phyloP scores from a whole-genome alignment of 2,329 filamentous ascomycete genomes.

The Blastomyces percursus region DNA sequence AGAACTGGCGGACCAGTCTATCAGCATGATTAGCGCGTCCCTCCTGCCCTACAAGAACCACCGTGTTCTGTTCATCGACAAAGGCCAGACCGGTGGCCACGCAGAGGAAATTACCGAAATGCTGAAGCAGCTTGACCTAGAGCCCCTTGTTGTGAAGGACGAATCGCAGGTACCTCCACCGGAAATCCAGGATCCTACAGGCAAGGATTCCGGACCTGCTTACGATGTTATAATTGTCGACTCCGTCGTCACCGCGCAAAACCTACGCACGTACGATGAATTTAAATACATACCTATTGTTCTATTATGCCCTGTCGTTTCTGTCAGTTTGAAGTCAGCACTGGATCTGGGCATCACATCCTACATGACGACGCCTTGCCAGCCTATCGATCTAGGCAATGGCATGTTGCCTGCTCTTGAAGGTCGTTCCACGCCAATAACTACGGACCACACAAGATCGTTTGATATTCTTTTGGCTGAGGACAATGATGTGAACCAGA shows the following conservation, averaged over 20 bases:
- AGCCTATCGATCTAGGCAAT: constrained; percentile 87
- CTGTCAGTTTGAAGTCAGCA: constrained; percentile 85
- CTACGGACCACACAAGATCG: constrained; percentile 87
- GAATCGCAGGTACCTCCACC: constrained; percentile 53
- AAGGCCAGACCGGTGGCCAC: constrained; percentile 57
- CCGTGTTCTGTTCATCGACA: constrained; percentile 88
- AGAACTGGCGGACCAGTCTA: constrained; percentile 67
- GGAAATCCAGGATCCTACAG: constrained; percentile 41
- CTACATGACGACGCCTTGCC: constrained; percentile 95
- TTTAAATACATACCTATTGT: constrained; percentile 98
- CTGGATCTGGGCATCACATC: constrained; percentile 95
- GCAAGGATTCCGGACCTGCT: constrained; percentile 43
- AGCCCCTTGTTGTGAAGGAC: constrained; percentile 75
- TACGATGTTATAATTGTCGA: constrained; percentile 97
- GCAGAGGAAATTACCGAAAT: constrained; percentile 67
- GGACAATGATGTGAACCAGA: constrained; percentile 95
- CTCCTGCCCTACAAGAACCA: constrained; percentile 86
- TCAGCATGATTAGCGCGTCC: constrained; percentile 61
- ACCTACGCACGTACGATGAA: constrained; percentile 74
- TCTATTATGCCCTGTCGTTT: constrained; percentile 75
- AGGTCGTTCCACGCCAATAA: constrained; percentile 78
- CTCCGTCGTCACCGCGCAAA: constrained; percentile 79
- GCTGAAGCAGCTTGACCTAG: constrained; percentile 65
- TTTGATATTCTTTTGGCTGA: constrained; percentile 93
- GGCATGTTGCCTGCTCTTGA: constrained; percentile 93